Percentiles rank a stretch among this genome's conserved stretches.
Conservation (phyloP, 768 basidiomycete genomes). For the Tylopilus subfusipes region DNA sequence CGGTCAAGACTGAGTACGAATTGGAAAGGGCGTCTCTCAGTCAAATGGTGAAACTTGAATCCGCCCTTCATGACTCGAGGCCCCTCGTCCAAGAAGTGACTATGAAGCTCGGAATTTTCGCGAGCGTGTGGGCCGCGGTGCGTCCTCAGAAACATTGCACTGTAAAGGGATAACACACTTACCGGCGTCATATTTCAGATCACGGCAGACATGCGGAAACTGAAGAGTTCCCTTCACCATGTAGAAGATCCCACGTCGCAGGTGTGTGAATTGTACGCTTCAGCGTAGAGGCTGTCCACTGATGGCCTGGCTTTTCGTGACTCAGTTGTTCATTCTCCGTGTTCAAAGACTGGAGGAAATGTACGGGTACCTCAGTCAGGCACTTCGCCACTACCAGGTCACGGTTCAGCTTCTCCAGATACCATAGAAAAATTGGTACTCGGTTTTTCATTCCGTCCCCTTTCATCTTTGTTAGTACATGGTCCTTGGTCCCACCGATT, state of each 20-base stretch:
- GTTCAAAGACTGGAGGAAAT: constrained; percentile 13
- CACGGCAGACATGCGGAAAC: constrained; percentile 15
- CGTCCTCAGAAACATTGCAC: neutral
- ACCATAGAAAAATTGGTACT: neutral
- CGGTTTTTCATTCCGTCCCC: neutral
- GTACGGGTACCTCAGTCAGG: constrained; percentile 21
- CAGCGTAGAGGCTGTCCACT: neutral
- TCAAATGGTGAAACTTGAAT: constrained; percentile 17
- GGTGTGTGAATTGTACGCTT: neutral
- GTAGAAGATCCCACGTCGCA: constrained; percentile 11
- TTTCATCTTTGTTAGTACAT: neutral
- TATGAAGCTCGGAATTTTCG: constrained; percentile 16
- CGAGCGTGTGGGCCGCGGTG: constrained; percentile 20
- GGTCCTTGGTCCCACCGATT: neutral
- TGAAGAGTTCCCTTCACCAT: constrained; percentile 9
- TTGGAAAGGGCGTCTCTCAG: constrained; percentile 11
- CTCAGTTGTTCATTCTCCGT: constrained; percentile 15
- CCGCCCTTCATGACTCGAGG: constrained; percentile 5
- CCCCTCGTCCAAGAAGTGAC: constrained; percentile 21
- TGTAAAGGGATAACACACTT: neutral
- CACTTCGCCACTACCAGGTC: constrained; percentile 22
- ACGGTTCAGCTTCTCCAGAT: constrained; percentile 12
- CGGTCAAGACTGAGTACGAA: constrained; percentile 7
- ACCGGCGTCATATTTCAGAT: constrained; percentile 6
- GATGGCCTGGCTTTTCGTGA: neutral